Evolutionary conservation across 179 eudicot species (phyloP).

Genomic region (Silene coronaria): DNA sequence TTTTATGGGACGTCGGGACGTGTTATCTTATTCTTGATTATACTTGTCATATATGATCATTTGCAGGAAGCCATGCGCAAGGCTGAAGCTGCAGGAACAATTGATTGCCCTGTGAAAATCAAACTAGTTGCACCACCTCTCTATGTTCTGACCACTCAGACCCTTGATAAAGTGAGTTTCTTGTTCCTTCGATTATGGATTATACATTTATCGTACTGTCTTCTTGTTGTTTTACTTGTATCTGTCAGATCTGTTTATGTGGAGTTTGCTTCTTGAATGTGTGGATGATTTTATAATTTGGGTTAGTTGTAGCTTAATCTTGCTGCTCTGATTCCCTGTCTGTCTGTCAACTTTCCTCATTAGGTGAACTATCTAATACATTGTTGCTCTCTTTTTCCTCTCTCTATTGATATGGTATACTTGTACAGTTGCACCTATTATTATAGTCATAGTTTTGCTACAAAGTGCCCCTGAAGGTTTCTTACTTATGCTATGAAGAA

Average conservation of each 20-base stretch:
- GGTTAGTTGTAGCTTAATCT: neutral
- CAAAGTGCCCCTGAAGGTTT: too few relatives aligned
- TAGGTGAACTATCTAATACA: too few relatives aligned
- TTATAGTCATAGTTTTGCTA: neutral
- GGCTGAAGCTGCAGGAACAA: slow-evolving; percentile 73
- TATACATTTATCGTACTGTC: neutral
- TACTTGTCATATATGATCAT: slow-evolving; percentile 1
- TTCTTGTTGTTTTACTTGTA: neutral
- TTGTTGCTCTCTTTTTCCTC: neutral
- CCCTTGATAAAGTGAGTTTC: slow-evolving; percentile 64
- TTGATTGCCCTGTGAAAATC: slow-evolving; percentile 77
- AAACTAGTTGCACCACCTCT: slow-evolving; percentile 75
- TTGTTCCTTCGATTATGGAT: slow-evolving; percentile 6
- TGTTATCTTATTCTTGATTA: neutral
- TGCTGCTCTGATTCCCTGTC: neutral
- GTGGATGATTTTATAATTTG: neutral
- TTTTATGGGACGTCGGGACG: neutral
- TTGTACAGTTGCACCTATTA: neutral
- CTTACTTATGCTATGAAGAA: too few relatives aligned
- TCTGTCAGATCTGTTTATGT: neutral
- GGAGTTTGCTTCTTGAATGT: neutral
- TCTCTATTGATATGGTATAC: neutral
- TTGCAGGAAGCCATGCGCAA: slow-evolving; percentile 77
- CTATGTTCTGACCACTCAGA: slow-evolving; percentile 73
- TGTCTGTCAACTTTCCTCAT: neutral